Evolutionary conservation across 2,329 filamentous ascomycete genomes (phyloP).

Genomic region (Neofusicoccum sp.): DNA sequence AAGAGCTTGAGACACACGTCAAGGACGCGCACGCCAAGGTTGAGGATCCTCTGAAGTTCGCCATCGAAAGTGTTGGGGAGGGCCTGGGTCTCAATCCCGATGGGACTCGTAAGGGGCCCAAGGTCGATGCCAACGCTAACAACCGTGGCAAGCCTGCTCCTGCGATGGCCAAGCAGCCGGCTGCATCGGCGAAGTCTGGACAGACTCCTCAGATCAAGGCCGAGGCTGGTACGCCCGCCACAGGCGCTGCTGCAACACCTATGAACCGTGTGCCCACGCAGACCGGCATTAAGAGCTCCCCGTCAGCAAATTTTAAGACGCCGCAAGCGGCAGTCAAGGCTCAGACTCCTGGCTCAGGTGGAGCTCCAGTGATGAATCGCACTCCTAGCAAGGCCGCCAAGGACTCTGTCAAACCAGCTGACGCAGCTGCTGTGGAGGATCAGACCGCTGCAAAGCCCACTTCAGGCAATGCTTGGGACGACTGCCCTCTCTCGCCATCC

Average conservation of each 20-base stretch:
- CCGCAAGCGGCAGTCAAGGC: constrained; percentile 35
- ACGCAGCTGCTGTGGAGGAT: not conserved
- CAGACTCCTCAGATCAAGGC: constrained; percentile 32
- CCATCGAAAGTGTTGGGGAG: constrained; percentile 52
- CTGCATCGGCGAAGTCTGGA: constrained; percentile 31
- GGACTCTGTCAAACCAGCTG: not conserved
- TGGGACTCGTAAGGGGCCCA: constrained; percentile 41
- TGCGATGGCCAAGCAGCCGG: constrained; percentile 26
- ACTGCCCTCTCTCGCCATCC: constrained; percentile 10
- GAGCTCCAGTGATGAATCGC: constrained; percentile 7
- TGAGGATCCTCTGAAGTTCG: constrained; percentile 56
- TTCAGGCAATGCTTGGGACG: not conserved
- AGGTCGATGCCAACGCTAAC: constrained; percentile 26
- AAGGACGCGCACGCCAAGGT: constrained; percentile 54
- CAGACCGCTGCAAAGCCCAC: not conserved
- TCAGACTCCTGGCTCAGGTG: constrained; percentile 31
- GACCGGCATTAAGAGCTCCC: constrained; percentile 37
- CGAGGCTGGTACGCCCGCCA: constrained; percentile 36
- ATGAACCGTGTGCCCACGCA: constrained; percentile 40
- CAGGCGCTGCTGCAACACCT: constrained; percentile 32
- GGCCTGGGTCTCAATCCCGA: constrained; percentile 50
- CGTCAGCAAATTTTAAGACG: constrained; percentile 38
- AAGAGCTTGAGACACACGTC: constrained; percentile 55
- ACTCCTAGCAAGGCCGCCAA: constrained; percentile 17
- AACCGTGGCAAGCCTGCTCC: constrained; percentile 24